Conservation (phyloP, 2,329 filamentous ascomycete genomes). For the Fusarium coffeatum region DNA sequence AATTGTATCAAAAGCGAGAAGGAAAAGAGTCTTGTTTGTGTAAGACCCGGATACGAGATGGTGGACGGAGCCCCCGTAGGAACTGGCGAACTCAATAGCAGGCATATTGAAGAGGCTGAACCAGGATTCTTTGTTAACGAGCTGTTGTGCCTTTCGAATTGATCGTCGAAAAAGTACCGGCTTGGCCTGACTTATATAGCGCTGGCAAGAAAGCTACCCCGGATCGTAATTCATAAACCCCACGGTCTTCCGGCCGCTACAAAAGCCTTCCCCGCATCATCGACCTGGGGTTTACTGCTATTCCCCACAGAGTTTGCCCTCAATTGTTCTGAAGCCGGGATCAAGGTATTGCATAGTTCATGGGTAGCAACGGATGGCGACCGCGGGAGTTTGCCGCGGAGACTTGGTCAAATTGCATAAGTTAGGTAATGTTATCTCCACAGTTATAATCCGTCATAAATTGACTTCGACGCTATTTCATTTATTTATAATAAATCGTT, state of each 20-base stretch:
- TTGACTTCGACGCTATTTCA: no score
- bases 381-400: neutral
- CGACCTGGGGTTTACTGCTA: no score
- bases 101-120: neutral
- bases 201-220: no score
- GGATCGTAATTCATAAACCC: no score
- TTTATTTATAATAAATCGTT: no score
- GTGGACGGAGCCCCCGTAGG: neutral
- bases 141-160: no score
- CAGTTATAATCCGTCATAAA: no score
- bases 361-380: neutral
- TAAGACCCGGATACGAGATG: constrained; percentile 5
- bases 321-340: neutral
- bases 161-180: neutral
- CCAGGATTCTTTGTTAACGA: no score
- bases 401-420: neutral
- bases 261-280: no score
- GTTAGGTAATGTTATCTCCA: no score
- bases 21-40: constrained; percentile 5
- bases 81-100: neutral
- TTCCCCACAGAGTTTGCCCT: neutral
- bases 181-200: no score
- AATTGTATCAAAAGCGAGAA: constrained; percentile 6
- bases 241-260: no score
- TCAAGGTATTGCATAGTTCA: neutral